Conservation (phyloP, 495 filamentous ascomycete species). For the Hypoxylon lienhwacheense region DNA sequence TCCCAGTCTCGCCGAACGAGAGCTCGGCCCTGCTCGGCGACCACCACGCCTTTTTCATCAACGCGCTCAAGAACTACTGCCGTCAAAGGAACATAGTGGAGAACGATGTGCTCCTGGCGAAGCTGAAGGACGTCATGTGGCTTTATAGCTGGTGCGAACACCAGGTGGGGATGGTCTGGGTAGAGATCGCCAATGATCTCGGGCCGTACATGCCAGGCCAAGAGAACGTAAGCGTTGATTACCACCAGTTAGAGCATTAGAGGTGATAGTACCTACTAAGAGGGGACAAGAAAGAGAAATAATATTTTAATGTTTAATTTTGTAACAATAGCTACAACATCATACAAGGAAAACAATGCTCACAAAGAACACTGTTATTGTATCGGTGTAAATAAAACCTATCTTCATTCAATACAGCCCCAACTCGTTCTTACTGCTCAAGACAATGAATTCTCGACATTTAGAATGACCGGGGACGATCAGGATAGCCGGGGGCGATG, state of each 20-base stretch:
- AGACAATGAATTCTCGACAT: too few species aligned
- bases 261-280: background rate
- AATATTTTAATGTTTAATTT: slow-evolving; percentile 28
- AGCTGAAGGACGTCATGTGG: slow-evolving; percentile 35
- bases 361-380: too few species aligned
- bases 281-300: background rate
- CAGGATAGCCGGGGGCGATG: too few species aligned
- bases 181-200: slow-evolving; percentile 31
- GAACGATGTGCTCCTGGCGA: slow-evolving; percentile 22
- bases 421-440: too few species aligned
- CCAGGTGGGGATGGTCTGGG: slow-evolving; percentile 33
- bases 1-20: slow-evolving; percentile 9
- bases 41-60: slow-evolving; percentile 36
- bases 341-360: too few species aligned
- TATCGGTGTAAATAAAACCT: too few species aligned
- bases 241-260: background rate
- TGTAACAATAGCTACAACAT: slow-evolving; percentile 9
- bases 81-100: slow-evolving; percentile 27
- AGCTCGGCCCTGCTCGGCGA: slow-evolving; percentile 16
- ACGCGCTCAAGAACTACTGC: slow-evolving; percentile 36
- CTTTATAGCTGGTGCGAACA: slow-evolving; percentile 36
- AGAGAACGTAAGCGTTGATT: background rate
- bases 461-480: too few species aligned
- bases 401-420: too few species aligned
- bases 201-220: slow-evolving; percentile 12